Evolutionary conservation across 1,139 yeast species (phyloP).

Genomic region (Candida sp.): DNA sequence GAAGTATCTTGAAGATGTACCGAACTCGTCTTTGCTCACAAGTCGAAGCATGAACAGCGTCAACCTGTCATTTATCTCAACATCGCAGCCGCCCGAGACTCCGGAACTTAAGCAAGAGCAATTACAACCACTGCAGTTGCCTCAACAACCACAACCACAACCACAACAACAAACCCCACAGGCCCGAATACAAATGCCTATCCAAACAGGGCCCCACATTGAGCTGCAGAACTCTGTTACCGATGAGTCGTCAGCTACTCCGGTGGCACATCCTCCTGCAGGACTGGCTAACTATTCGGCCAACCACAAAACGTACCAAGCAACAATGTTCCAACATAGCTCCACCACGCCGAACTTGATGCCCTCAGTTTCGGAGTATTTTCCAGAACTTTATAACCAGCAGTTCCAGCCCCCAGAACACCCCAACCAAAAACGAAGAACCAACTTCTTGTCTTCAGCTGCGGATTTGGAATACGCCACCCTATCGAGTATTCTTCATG

Average conservation of each 20-base stretch:
- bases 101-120: neutral
- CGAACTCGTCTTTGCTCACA: slow-evolving; percentile 23
- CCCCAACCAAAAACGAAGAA: slow-evolving; percentile 20
- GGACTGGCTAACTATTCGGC: neutral
- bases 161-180: neutral
- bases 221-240: neutral
- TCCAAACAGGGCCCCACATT: neutral
- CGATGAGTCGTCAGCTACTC: neutral
- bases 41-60: slow-evolving; percentile 3
- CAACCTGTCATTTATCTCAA: neutral
- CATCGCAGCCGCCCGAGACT: neutral
- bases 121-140: neutral
- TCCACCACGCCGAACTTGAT: slow-evolving; percentile 15
- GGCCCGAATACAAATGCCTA: neutral
- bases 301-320: slow-evolving; percentile 16
- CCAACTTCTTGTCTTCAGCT: slow-evolving; percentile 69
- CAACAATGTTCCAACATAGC: slow-evolving; percentile 19
- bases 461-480: slow-evolving; percentile 83
- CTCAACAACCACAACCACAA: neutral
- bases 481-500: slow-evolving; percentile 72
- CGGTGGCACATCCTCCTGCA: neutral
- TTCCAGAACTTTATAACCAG: slow-evolving; percentile 9
- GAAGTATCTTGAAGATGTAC: slow-evolving; percentile 72
- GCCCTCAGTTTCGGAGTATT: slow-evolving; percentile 8
- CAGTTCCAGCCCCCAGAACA: slow-evolving; percentile 7